Conservation (phyloP, 148 eudicot species). For the Camellia granthamiana region DNA sequence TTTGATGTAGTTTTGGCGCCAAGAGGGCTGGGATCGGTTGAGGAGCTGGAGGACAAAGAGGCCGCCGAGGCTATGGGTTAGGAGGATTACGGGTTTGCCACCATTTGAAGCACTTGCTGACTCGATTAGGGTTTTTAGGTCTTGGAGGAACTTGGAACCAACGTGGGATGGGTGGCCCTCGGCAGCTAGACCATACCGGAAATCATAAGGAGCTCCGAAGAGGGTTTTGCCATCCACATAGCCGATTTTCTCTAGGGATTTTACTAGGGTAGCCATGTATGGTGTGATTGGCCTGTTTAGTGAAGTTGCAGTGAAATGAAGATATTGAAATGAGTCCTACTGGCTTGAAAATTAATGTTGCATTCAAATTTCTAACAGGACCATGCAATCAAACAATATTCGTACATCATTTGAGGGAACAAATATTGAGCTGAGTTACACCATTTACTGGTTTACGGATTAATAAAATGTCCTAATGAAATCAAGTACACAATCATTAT, state of each 20-base stretch:
- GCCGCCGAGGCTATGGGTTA: constrained; percentile 90
- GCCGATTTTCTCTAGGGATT: constrained; percentile 59
- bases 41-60: constrained; percentile 69
- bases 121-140: constrained; percentile 66
- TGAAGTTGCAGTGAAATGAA: background rate
- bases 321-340: too few relatives aligned
- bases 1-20: constrained; percentile 68
- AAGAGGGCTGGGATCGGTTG: constrained; percentile 40
- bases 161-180: constrained; percentile 46
- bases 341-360: too few relatives aligned
- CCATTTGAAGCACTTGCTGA: constrained; percentile 47
- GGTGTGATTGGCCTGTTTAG: constrained; percentile 44
- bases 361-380: too few relatives aligned
- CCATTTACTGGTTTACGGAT: too few relatives aligned
- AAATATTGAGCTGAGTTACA: too few relatives aligned
- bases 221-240: constrained; percentile 57
- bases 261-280: constrained; percentile 75
- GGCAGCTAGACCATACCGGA: constrained; percentile 83
- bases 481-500: too few relatives aligned
- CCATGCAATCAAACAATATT: too few relatives aligned
- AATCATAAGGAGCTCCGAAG: constrained; percentile 93
- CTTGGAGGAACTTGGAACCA: constrained; percentile 62
- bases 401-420: too few relatives aligned
- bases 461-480: too few relatives aligned
- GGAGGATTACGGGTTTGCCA: constrained; percentile 59